Evolutionary conservation across 176 grass and related monocot species (phyloP), one percentile per base, ranked within the genome.

Genomic region (Cenchrus fungigraminus): DNA sequence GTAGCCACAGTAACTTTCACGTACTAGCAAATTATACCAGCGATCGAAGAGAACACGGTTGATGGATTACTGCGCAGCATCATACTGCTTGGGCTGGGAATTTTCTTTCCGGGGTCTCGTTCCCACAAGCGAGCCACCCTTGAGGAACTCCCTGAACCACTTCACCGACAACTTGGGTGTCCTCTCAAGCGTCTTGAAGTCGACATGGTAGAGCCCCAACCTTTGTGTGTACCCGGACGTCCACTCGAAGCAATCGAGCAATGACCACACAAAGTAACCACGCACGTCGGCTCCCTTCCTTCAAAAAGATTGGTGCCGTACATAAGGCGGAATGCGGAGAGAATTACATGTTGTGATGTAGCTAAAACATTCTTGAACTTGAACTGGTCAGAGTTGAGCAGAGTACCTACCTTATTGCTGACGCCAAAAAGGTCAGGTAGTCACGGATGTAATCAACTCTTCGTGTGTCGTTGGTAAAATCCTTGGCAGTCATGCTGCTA

Each of bases 241-340:
- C 91, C 89, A 96, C 74, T 96, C 94, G 1, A 93, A 96, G 83
- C 85, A 63, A 46, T 96, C 94, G 0, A 96, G 37, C 11, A 96
- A 51, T 61, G 94, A 79, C 94, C 94, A 96, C 53, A 91, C 10
- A 55, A 96, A 96, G 80, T 96, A 96, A 1, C 91, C 94, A 20
- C 84, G 82, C 32, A 96, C 84, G 45, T 93, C 86, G 55, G 84
- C 94, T 85, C 94, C 89, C 80, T 91, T 87, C 69, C 94, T 96
- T 34, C 11, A 87, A 46, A 55, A 28, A 12, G 19, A 22, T 78
- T 65, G 10, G 68, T 49, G 34, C 2, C 34, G 34, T 34, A 34
- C 3, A 34, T 34, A 34, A 2, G 34, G 3, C 2, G 3, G 37
- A 4, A 40, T 3, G 37, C 37, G 2, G 37, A 40, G 4, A 40